A percentile compares a stretch with the other conserved stretches of the same genome.
phyloP scores from a whole-genome alignment of 2,329 filamentous ascomycete species.

The Scedosporium minutisporum region DNA sequence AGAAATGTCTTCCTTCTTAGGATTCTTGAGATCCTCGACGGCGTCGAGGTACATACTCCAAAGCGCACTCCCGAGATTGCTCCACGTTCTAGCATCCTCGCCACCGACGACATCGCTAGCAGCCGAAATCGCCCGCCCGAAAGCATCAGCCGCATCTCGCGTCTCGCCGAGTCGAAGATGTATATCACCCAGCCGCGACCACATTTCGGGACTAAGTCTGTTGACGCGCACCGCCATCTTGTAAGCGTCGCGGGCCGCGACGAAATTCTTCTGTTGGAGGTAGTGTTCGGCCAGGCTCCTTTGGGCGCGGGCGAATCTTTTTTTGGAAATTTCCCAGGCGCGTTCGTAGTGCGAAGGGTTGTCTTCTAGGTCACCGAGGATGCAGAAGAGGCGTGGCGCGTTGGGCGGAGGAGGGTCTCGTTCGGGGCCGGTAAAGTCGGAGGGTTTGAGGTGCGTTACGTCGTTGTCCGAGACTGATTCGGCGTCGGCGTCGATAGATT shows the following conservation, averaged over 20 bases:
- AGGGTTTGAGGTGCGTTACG: constrained; percentile 43
- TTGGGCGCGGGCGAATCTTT: constrained; percentile 78
- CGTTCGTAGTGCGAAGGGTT: constrained; percentile 68
- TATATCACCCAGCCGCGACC: constrained; percentile 87
- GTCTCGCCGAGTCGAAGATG: constrained; percentile 69
- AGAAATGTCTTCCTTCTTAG: constrained; percentile 12
- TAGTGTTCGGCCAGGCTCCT: constrained; percentile 75
- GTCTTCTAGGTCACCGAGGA: constrained; percentile 79
- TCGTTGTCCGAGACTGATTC: constrained; percentile 38
- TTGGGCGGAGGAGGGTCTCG: constrained; percentile 65
- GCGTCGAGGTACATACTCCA: constrained; percentile 56
- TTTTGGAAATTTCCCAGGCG: constrained; percentile 77
- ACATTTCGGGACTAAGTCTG: constrained; percentile 70
- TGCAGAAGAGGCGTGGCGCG: constrained; percentile 82
- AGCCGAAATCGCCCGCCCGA: constrained; percentile 66
- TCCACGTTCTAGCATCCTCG: constrained; percentile 86
- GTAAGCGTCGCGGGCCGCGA: constrained; percentile 68
- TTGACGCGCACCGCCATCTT: constrained; percentile 67
- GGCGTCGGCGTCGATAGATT: constrained; percentile 33
- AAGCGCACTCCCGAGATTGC: constrained; percentile 80
- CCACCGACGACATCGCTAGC: constrained; percentile 58
- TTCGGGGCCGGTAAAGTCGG: constrained; percentile 45
- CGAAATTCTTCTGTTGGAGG: constrained; percentile 54
- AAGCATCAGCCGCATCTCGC: constrained; percentile 71
- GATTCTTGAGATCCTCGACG: constrained; percentile 24